Evolutionary conservation across 805 yeast species (phyloP).

Genomic region (Isabelozyma gotoi): DNA sequence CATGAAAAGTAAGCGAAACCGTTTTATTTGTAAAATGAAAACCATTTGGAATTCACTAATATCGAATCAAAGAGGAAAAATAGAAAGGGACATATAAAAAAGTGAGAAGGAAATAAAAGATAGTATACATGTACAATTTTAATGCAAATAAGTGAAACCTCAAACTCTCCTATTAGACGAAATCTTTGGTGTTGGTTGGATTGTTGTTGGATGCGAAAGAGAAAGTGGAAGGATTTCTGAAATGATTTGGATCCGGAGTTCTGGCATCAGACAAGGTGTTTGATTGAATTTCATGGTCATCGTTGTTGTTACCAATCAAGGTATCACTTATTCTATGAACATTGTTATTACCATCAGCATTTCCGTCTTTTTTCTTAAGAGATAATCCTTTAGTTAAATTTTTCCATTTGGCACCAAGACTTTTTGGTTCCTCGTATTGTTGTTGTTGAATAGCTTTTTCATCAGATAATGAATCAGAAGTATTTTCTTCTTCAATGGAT

Average conservation of each 20-base stretch:
- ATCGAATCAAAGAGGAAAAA: no score
- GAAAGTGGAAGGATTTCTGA: conserved; percentile 10
- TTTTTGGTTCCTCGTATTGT: conserved; percentile 2
- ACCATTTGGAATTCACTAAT: no score
- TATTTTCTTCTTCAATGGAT: conserved; percentile 6
- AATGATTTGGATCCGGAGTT: neutral
- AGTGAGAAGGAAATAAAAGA: no score
- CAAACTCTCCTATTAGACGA: conserved; percentile 13
- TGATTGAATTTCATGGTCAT: conserved; percentile 5
- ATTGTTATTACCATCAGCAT: conserved; percentile 1
- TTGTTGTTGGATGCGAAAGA: conserved; percentile 12
- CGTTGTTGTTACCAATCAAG: conserved; percentile 13
- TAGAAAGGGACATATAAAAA: no score
- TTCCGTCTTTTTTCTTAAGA: conserved; percentile 13
- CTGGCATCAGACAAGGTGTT: neutral
- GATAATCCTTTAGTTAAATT: conserved; percentile 46
- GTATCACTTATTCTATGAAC: conserved; percentile 26
- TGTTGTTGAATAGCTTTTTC: conserved; percentile 1
- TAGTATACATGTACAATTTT: conserved; percentile 1
- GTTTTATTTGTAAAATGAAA: no score
- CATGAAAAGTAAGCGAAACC: no score
- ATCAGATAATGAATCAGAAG: conserved; percentile 1
- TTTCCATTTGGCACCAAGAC: conserved; percentile 44
- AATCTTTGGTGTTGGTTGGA: conserved; percentile 26
- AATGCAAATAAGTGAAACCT: neutral